phyloP scores from a whole-genome alignment of 2,329 filamentous ascomycete genomes.

The Aspergillus sp. region DNA sequence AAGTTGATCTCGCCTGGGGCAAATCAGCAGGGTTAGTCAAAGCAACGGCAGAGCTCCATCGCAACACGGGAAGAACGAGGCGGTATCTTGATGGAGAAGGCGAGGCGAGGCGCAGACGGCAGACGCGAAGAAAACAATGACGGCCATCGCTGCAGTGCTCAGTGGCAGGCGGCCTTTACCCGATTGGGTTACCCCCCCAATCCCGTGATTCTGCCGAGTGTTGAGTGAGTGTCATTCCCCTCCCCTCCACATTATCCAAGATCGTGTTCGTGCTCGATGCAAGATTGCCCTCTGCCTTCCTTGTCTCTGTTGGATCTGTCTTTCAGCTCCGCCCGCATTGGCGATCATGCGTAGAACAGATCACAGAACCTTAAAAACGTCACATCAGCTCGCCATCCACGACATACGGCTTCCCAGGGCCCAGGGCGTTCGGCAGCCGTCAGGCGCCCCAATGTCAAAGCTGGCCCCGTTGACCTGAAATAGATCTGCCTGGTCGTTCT shows the following conservation, averaged over 20 bases:
- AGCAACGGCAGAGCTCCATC: neutral
- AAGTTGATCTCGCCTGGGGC: conserved; percentile 4
- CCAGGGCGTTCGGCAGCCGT: neutral
- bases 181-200: neutral
- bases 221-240: no score
- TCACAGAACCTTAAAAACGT: conserved; percentile 6
- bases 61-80: neutral
- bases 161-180: neutral
- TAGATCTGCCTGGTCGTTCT: neutral
- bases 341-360: neutral
- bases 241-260: neutral
- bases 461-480: neutral
- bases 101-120: neutral
- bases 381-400: conserved; percentile 9
- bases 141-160: no score
- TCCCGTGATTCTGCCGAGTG: conserved; percentile 1
- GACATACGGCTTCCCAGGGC: neutral
- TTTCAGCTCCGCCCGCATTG: conserved; percentile 13
- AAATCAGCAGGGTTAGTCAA: neutral
- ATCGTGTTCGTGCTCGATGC: neutral
- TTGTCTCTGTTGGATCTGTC: neutral
- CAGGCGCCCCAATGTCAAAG: neutral
- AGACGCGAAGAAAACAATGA: neutral
- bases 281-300: neutral
- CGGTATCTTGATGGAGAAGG: neutral